Percentiles rank a stretch among this genome's conserved stretches.
Evolutionary conservation across 768 basidiomycete species (phyloP).

Genomic region (Trametes coccinea): DNA sequence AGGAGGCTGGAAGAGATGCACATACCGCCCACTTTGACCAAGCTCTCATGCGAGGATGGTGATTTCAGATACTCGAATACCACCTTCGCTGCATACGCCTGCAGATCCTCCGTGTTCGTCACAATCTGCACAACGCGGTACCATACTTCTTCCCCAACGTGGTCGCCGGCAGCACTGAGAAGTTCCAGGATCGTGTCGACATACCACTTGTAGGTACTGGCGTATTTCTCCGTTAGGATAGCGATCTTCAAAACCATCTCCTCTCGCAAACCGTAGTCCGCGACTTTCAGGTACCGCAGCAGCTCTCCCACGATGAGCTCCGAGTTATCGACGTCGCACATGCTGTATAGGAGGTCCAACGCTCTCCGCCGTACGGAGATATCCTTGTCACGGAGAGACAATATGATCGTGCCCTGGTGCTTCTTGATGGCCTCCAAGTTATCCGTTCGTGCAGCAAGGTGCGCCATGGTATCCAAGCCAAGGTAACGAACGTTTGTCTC

Average conservation of each 20-base stretch:
- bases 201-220: slow-evolving; percentile 98
- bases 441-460: slow-evolving; percentile 92
- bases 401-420: slow-evolving; percentile 94
- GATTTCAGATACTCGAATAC: slow-evolving; percentile 87
- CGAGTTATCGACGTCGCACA: slow-evolving; percentile 98
- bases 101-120: slow-evolving; percentile 96
- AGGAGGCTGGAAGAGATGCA: not conserved
- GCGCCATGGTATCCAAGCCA: slow-evolving; percentile 97
- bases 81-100: slow-evolving; percentile 93
- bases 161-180: slow-evolving; percentile 95
- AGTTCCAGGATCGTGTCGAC: slow-evolving; percentile 96
- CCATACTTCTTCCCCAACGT: slow-evolving; percentile 99
- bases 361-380: slow-evolving; percentile 94
- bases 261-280: slow-evolving; percentile 94
- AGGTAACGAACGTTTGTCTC: slow-evolving; percentile 99
- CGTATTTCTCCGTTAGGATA: slow-evolving; percentile 98
- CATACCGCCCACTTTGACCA: slow-evolving; percentile 94
- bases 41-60: slow-evolving; percentile 85
- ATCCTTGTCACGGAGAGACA: slow-evolving; percentile 94
- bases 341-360: slow-evolving; percentile 94
- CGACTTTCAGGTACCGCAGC: slow-evolving; percentile 89
- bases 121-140: slow-evolving; percentile 98
- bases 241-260: slow-evolving; percentile 99
- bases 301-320: slow-evolving; percentile 96
- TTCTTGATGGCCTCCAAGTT: slow-evolving; percentile 90